Conservation (phyloP, 2,329 filamentous ascomycete genomes). For the Talaromyces sp. region DNA sequence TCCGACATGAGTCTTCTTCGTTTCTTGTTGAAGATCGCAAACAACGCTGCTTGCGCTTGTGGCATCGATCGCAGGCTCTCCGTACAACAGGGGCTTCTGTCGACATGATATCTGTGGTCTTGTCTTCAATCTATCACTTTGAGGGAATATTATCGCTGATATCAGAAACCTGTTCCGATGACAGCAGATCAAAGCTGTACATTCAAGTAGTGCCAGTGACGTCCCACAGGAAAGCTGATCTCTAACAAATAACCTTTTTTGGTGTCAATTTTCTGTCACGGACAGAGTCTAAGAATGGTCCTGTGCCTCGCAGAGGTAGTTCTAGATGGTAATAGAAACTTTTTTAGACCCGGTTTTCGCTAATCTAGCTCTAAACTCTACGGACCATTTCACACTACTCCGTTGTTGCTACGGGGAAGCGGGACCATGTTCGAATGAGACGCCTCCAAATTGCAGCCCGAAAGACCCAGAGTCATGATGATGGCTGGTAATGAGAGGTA, state of each 20-base stretch:
- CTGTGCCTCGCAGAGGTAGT: background rate
- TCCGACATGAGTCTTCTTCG: constrained; percentile 1
- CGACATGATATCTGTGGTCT: background rate
- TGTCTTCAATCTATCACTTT: too few relatives aligned
- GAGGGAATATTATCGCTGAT: too few relatives aligned
- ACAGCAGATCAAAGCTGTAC: too few relatives aligned
- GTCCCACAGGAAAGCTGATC: background rate
- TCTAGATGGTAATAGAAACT: background rate
- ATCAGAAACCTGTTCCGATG: too few relatives aligned
- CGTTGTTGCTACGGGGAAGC: background rate
- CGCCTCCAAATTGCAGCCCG: background rate
- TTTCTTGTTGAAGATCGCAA: background rate
- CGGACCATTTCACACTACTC: background rate
- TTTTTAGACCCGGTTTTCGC: background rate
- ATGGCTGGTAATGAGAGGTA: too few relatives aligned
- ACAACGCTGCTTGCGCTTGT: constrained; percentile 14
- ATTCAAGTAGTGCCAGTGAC: background rate
- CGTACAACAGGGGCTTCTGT: background rate
- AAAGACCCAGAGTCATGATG: too few relatives aligned
- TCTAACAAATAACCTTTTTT: background rate
- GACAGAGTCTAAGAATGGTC: background rate
- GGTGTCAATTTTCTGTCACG: too few relatives aligned
- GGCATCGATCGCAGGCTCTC: constrained; percentile 11
- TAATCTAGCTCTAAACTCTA: background rate
- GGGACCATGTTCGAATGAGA: background rate